Percentiles rank a stretch among this genome's conserved stretches.
Conservation (phyloP, 2,329 filamentous ascomycete genomes). For the Dothidotthia symphoricarpi region DNA sequence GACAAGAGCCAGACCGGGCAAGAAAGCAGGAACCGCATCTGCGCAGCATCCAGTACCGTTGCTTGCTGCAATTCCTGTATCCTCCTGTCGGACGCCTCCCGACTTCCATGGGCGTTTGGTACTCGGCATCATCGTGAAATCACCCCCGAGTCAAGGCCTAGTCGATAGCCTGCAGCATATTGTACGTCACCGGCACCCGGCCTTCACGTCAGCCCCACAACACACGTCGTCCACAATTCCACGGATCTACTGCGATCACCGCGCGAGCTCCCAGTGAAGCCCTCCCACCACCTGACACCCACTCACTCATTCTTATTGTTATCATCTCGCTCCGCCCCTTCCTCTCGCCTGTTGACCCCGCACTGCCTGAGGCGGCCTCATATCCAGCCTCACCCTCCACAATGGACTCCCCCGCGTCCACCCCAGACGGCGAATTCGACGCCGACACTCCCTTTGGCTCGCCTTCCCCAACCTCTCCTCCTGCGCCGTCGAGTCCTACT, state of each 20-base stretch:
- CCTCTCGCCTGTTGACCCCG: constrained; percentile 13
- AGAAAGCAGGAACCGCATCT: constrained; percentile 12
- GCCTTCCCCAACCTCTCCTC: constrained; percentile 33
- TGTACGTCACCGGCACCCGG: constrained; percentile 19
- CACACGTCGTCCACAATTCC: background rate
- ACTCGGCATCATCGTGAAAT: constrained; percentile 16
- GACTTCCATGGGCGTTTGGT: constrained; percentile 6
- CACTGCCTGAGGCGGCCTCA: constrained; percentile 13
- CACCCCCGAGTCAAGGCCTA: too few species aligned
- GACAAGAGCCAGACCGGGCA: background rate
- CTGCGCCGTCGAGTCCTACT: constrained; percentile 21
- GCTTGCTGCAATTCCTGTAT: constrained; percentile 3
- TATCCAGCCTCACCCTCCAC: constrained; percentile 9
- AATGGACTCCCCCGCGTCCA: constrained; percentile 33
- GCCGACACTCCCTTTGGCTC: constrained; percentile 34
- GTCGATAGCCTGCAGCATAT: constrained; percentile 8
- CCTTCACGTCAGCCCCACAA: constrained; percentile 15
- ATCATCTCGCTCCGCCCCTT: constrained; percentile 6
- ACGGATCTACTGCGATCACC: constrained; percentile 13
- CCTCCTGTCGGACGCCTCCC: constrained; percentile 3
- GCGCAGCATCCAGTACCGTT: constrained; percentile 1
- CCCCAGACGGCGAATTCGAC: constrained; percentile 34
- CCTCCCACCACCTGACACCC: constrained; percentile 13
- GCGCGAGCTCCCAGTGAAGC: constrained; percentile 12
- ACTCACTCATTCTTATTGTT: constrained; percentile 8